Conservation (phyloP, 768 basidiomycete genomes). For the Leucosporidium yakuticum region DNA sequence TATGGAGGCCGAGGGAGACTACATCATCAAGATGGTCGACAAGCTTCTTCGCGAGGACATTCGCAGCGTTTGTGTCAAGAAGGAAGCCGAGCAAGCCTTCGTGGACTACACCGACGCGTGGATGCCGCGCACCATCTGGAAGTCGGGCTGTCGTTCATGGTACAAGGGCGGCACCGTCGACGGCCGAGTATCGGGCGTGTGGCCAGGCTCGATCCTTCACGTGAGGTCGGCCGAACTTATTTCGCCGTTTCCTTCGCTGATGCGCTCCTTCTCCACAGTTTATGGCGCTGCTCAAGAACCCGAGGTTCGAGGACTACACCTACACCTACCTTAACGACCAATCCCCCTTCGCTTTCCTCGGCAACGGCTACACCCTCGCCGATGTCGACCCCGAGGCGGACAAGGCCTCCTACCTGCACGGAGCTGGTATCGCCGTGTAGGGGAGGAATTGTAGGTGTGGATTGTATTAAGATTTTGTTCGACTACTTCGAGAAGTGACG, state of each 20-base stretch:
- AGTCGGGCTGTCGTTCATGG: conserved; percentile 15
- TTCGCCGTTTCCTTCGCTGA: too few species aligned
- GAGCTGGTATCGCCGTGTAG: neutral
- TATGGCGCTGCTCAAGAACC: conserved; percentile 3
- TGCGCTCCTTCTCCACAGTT: neutral
- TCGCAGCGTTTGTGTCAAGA: conserved; percentile 16
- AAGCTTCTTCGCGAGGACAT: conserved; percentile 25
- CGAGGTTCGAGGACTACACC: conserved; percentile 16
- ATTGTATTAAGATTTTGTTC: too few species aligned
- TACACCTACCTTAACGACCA: neutral
- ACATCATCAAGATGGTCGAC: conserved; percentile 21
- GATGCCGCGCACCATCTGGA: conserved; percentile 18
- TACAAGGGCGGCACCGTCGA: conserved; percentile 16
- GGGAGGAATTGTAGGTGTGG: neutral
- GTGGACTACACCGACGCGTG: conserved; percentile 12
- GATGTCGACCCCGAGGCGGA: conserved; percentile 4
- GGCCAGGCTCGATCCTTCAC: conserved; percentile 11
- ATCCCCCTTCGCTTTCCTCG: conserved; percentile 4
- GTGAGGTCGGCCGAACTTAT: neutral
- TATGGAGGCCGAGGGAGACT: conserved; percentile 15
- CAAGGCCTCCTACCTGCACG: neutral
- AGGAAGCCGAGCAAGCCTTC: conserved; percentile 12
- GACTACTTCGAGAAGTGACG: too few species aligned
- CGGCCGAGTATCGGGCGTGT: conserved; percentile 8
- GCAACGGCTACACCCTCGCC: conserved; percentile 9